These are phyloP conservation scores for Globisporangium echinulatum DNA, from an alignment of 352 stramenopile genomes.

Conservation along the genomic window DNA sequence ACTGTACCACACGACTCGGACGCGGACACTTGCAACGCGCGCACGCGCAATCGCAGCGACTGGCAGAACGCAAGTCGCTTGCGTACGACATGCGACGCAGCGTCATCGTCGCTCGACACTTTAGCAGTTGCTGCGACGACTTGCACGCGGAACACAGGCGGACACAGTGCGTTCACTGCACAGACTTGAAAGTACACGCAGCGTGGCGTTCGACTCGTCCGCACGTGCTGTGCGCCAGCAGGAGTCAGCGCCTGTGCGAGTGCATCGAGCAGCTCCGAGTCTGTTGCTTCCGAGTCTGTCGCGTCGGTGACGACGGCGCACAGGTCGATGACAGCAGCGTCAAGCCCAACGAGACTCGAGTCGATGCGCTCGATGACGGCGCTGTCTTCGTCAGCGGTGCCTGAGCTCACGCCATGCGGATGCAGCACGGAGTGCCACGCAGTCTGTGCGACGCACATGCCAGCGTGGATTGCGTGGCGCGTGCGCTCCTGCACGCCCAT, in stretches of 20 bases:
- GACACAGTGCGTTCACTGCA: slow-evolving; percentile 11
- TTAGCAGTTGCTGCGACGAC: slow-evolving; percentile 5
- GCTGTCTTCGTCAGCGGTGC: not conserved
- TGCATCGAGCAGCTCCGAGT: not conserved
- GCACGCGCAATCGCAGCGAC: slow-evolving; percentile 7
- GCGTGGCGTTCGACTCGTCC: slow-evolving; percentile 7
- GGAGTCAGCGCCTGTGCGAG: slow-evolving; percentile 1
- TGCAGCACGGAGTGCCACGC: slow-evolving; percentile 5
- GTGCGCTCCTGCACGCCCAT: slow-evolving; percentile 12
- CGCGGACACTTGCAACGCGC: slow-evolving; percentile 12
- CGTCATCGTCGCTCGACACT: no score
- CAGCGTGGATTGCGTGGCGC: slow-evolving; percentile 7
- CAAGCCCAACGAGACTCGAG: slow-evolving; percentile 24
- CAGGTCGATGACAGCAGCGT: slow-evolving; percentile 22
- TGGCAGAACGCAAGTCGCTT: slow-evolving; percentile 20
- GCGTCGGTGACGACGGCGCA: slow-evolving; percentile 14
- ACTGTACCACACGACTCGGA: slow-evolving; percentile 24
- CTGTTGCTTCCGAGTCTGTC: not conserved
- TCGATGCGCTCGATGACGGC: slow-evolving; percentile 22
- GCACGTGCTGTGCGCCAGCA: slow-evolving; percentile 1
- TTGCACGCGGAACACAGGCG: slow-evolving; percentile 23
- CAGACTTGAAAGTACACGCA: slow-evolving; percentile 24
- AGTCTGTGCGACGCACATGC: not conserved
- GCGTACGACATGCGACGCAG: not conserved
- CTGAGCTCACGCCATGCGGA: slow-evolving; percentile 1